Conservation (phyloP, 2,329 filamentous ascomycete species). For the Drechslera avenae region DNA sequence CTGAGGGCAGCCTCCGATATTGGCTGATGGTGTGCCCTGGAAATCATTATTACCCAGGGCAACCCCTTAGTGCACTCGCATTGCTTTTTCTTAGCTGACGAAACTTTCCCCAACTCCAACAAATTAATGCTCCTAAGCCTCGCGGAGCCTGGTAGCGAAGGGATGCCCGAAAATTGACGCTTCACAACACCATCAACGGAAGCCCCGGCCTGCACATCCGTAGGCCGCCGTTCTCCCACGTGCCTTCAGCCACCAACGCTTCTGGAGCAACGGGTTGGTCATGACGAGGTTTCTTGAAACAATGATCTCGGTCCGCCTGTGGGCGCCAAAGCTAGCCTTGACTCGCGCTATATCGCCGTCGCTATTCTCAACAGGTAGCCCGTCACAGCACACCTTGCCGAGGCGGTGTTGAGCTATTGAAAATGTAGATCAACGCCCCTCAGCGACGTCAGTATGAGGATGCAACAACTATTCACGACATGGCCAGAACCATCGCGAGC, state of each 20-base stretch:
- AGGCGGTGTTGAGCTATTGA: slow-evolving; percentile 4
- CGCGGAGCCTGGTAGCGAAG: too few species aligned
- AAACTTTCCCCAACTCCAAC: too few species aligned
- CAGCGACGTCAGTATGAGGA: neutral
- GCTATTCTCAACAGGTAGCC: slow-evolving; percentile 6
- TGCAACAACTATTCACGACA: neutral
- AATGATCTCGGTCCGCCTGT: slow-evolving; percentile 9
- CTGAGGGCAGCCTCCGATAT: neutral
- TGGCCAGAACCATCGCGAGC: neutral
- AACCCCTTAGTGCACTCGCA: slow-evolving; percentile 1
- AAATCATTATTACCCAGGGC: slow-evolving; percentile 1
- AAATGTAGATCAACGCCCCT: neutral
- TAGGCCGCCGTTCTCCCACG: slow-evolving; percentile 1
- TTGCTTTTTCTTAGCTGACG: too few species aligned
- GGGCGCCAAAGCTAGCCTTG: slow-evolving; percentile 14
- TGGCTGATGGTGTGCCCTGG: neutral
- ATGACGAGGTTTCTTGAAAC: slow-evolving; percentile 17
- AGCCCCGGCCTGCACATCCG: slow-evolving; percentile 1
- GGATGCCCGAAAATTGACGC: too few species aligned
- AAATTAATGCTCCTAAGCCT: too few species aligned
- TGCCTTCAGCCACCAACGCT: slow-evolving; percentile 10
- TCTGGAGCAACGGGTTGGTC: slow-evolving; percentile 12
- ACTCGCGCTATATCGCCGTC: slow-evolving; percentile 15
- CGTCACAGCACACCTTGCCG: neutral
- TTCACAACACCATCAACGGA: neutral